Evolutionary conservation across 257 asterid species (phyloP).

Genomic region (Sherardia arvensis): DNA sequence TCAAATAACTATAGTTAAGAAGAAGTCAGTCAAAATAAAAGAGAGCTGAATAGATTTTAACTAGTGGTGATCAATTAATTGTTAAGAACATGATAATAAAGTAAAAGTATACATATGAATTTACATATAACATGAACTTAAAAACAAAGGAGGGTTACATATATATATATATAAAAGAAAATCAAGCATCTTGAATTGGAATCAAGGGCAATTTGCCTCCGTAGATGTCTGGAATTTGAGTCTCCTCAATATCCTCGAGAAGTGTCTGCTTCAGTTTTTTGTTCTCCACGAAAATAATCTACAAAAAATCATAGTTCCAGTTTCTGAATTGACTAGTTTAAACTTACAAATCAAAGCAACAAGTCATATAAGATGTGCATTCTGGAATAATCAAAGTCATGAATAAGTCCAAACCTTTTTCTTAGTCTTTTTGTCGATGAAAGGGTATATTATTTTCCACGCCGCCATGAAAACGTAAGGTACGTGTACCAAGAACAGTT

Average conservation of each 20-base stretch:
- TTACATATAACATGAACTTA: too few species aligned
- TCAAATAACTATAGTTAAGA: not conserved
- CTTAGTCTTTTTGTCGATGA: constrained; percentile 69
- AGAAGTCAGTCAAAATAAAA: not conserved
- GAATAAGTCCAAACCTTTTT: constrained; percentile 40
- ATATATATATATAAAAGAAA: not conserved
- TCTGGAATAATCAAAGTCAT: not conserved
- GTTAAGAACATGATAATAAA: too few species aligned
- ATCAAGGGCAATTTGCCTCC: constrained; percentile 72
- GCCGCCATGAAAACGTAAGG: constrained; percentile 53
- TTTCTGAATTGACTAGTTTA: not conserved
- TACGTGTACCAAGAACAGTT: constrained; percentile 38
- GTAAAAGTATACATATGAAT: too few species aligned
- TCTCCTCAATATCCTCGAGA: constrained; percentile 54
- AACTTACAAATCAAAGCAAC: not conserved
- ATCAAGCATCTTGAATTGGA: constrained; percentile 50
- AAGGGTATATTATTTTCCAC: constrained; percentile 67
- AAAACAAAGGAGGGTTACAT: too few species aligned
- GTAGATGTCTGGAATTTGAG: constrained; percentile 69
- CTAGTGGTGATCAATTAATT: not conserved
- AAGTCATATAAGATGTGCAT: not conserved
- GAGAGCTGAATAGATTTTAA: not conserved
- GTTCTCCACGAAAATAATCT: constrained; percentile 64
- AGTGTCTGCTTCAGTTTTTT: constrained; percentile 43
- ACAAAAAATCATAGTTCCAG: too few species aligned